Base-by-base conservation (phyloP, 2,329 filamentous ascomycete genomes). In the Ceratocystis variospora region DNA sequence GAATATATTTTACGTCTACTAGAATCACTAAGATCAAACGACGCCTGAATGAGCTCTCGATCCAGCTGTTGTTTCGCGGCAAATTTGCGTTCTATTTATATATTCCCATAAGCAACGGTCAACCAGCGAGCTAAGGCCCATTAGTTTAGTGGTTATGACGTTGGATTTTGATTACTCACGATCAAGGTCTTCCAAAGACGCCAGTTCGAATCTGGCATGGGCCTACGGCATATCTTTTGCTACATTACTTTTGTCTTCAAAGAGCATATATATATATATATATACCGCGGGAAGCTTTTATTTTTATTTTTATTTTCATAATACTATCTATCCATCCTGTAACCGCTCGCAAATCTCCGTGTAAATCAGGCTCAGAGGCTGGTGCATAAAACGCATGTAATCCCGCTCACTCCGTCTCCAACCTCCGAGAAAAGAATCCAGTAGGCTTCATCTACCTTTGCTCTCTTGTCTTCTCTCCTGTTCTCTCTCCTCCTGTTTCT, bases 111-210 rank as follows among this genome's bases (percentile, higher is more conserved):
- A 4, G 2, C 2, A 0, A 53, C 1, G 19, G 8, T 17, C 3
- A 4, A 41, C 12, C 41, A 46, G 22, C 33, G 44, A 44, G 41
- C 33, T 12, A 37, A 37, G 65, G 65, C 57, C 65, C 61, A 67
- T 67, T 67, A 67, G 65, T 67, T 67, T 67, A 67, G 65, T 67
- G 65, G 65, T 67, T 67, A 67, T 67, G 65, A 67, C 65, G 65
- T 67, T 67, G 65, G 65, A 67, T 67, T 67, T 67, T 67, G 65
- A 67, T 67, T 67, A 25, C 65, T 25, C 33, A 45, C 61, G 41
- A 63, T 63, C 61, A 61, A 17, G 50, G 65, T 67, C 65, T 67
- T 67, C 65, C 65, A 63, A 67, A 67, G 65, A 67, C 65, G 62
- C 65, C 59, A 63, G 65, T 67, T 67, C 65, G 65, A 67, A 50